A percentile compares a stretch with the other conserved stretches of the same genome.
Conservation (phyloP, 164 flowering plant species). For the Cinnamomum chago region DNA sequence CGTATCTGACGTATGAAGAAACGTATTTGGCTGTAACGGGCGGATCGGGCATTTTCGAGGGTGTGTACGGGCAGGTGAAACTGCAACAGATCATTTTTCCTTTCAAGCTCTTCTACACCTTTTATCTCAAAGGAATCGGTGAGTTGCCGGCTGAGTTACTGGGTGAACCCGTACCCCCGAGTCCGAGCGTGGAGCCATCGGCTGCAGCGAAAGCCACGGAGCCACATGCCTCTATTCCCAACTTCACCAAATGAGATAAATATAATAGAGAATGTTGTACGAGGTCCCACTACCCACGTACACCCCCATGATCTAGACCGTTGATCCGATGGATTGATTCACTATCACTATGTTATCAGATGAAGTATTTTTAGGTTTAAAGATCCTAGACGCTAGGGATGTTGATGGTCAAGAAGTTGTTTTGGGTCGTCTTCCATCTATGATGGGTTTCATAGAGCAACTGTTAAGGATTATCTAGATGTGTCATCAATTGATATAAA, state of each 20-base stretch:
- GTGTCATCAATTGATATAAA: too few species aligned
- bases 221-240: slow-evolving; percentile 34
- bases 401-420: too few species aligned
- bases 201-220: slow-evolving; percentile 63
- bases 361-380: too few species aligned
- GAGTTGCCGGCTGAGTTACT: slow-evolving; percentile 53
- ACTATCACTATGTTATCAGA: too few species aligned
- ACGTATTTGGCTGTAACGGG: slow-evolving; percentile 61
- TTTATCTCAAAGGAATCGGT: slow-evolving; percentile 49
- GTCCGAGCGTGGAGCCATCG: slow-evolving; percentile 47
- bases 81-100: slow-evolving; percentile 61
- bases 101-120: slow-evolving; percentile 61
- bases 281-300: too few species aligned
- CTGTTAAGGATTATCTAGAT: too few species aligned
- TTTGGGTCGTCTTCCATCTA: too few species aligned
- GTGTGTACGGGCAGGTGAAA: slow-evolving; percentile 57
- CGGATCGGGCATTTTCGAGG: slow-evolving; percentile 63
- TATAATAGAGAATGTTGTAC: too few species aligned
- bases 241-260: slow-evolving; percentile 20
- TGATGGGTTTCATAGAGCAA: too few species aligned
- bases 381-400: too few species aligned
- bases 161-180: slow-evolving; percentile 41
- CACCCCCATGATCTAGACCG: too few species aligned
- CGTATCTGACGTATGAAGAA: slow-evolving; percentile 58
- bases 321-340: too few species aligned